These are phyloP conservation scores for Leptographium procerum DNA, from an alignment of 2,329 filamentous ascomycete genomes.

Conservation along the genomic window DNA sequence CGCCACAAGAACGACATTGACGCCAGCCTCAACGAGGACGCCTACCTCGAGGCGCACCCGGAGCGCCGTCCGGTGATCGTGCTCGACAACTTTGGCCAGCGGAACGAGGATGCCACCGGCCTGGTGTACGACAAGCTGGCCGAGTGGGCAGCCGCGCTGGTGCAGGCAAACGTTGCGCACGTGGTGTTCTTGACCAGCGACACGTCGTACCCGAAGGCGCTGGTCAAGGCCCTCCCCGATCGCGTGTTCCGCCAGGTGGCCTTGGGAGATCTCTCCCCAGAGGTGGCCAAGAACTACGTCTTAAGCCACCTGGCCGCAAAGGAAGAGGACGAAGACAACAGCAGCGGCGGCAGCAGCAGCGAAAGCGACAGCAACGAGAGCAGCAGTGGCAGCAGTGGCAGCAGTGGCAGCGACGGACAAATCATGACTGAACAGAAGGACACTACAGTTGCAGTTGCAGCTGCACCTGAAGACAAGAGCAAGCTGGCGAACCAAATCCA, in stretches of 20 bases:
- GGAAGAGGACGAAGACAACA: conserved; percentile 19
- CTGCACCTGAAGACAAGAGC: background rate
- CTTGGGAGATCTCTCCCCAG: conserved; percentile 73
- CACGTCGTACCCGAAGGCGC: conserved; percentile 73
- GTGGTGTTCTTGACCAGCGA: conserved; percentile 92
- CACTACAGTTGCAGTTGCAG: background rate
- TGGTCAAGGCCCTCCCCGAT: conserved; percentile 80
- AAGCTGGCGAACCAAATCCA: background rate
- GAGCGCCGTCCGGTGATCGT: conserved; percentile 74
- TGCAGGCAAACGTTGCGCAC: conserved; percentile 80
- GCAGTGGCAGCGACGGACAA: conserved; percentile 2
- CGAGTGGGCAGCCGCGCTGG: conserved; percentile 80
- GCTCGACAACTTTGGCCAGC: conserved; percentile 85
- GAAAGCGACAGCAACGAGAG: conserved; percentile 11
- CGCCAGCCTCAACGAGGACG: conserved; percentile 61
- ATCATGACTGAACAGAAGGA: background rate
- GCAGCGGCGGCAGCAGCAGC: conserved; percentile 9
- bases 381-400: background rate
- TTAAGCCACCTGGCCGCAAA: conserved; percentile 60
- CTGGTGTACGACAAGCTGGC: conserved; percentile 70
- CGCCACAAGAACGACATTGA: conserved; percentile 49
- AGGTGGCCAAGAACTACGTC: conserved; percentile 85
- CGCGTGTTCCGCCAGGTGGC: conserved; percentile 80
- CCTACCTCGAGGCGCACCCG: conserved; percentile 81
- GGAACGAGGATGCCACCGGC: conserved; percentile 48